Percentiles rank a stretch among this genome's conserved stretches.
These are phyloP conservation scores for Obelidium mucronatum DNA, from an alignment of 192 early-diverging fungal genomes.

Conservation along the genomic window DNA sequence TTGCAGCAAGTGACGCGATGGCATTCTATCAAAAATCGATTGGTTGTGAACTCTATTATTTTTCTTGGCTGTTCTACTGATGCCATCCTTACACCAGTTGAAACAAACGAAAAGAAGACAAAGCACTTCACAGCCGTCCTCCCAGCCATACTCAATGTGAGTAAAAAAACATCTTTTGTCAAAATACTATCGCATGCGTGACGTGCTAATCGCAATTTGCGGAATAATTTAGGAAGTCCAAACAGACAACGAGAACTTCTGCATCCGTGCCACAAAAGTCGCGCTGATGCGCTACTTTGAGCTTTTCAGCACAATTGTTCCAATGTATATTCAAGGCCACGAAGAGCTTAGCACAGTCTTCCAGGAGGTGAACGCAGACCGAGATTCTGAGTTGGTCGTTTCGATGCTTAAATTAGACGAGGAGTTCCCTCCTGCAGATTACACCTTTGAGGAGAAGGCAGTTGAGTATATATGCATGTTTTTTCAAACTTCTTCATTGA, in stretches of 20 bases:
- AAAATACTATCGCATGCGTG: too few relatives aligned
- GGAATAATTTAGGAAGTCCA: too few relatives aligned
- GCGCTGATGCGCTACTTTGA: constrained; percentile 42
- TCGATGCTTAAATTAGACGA: constrained; percentile 38
- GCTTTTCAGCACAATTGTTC: constrained; percentile 23
- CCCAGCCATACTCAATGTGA: too few relatives aligned
- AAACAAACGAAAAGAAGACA: constrained; percentile 51
- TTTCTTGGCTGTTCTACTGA: neutral
- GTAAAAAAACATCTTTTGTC: too few relatives aligned
- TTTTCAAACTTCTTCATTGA: neutral
- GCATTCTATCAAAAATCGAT: constrained; percentile 47
- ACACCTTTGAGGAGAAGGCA: constrained; percentile 51
- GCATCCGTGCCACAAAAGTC: constrained; percentile 39
- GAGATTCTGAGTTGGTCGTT: constrained; percentile 44
- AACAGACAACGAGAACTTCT: too few relatives aligned
- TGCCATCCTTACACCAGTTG: constrained; percentile 29
- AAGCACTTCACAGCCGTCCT: constrained; percentile 39
- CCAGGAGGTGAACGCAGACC: constrained; percentile 24
- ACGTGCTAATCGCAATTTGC: too few relatives aligned
- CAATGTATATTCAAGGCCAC: constrained; percentile 19
- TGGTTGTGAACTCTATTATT: constrained; percentile 18
- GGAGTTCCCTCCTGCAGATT: constrained; percentile 45
- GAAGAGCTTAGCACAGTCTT: constrained; percentile 43
- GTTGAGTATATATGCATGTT: constrained; percentile 4
- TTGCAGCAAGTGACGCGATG: constrained; percentile 43